Evolutionary conservation across 345 rosid genomes (phyloP), one percentile per base, ranked within the genome.

Genomic region (Gossypium herbaceum): DNA sequence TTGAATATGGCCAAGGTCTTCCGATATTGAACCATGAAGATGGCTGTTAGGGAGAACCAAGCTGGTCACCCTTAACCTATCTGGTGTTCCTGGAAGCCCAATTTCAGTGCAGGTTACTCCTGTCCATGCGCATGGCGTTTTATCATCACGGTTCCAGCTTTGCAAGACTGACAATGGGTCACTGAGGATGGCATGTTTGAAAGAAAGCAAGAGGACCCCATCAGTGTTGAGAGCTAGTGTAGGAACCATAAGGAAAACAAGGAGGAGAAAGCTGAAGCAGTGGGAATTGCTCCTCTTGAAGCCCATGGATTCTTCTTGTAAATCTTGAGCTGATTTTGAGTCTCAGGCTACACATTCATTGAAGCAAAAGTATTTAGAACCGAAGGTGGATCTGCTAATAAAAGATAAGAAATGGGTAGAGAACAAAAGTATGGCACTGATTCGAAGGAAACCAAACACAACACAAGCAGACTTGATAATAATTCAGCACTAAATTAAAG

Each of bases 61-160:
- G 58, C 88, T 79, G 25, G 92, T 90, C 47, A 92, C 97, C 63
- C 93, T 83, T 73, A 82, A 78, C 88, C 77, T 84, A 64, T 85
- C 91, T 58, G 85, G 79, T 51, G 92, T 60, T 25, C 82, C 84
- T 2, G 80, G 82, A 12, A 41, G 20, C 11, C 80, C 91, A 24
- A 86, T 73, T 70, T 82, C 76, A 9, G 85, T 44, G 77, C 97
- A 92, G 5, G 87, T 83, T 0, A 90, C 90, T 61, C 94, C 97
- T 57, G 75, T 84, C 97, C 97, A 90, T 12, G 84, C 80, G 63
- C 94, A 92, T 41, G 97, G 94, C 4, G 90, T 85, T 56, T 16
- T 83, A 20, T 89, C 93, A 2, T 84, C 84, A 10, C 87, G 86
- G 84, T 88, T 90, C 94, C 97, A 92, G 72, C 59, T 74, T 24